phyloP scores from a whole-genome alignment of 768 basidiomycete species.

The Lentinus tigrinus region DNA sequence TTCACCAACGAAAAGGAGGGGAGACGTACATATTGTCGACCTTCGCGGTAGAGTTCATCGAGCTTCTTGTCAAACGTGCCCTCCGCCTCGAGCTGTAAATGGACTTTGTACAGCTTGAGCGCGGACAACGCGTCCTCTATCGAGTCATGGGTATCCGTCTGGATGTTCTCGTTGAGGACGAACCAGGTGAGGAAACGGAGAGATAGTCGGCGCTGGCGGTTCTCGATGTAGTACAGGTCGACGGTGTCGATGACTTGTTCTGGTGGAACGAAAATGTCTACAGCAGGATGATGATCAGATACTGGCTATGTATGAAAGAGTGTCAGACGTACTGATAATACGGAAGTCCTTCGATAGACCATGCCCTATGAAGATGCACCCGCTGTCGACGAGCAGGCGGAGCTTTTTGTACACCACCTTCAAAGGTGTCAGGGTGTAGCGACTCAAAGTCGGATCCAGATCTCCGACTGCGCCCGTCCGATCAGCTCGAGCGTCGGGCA shows the following conservation, averaged over 20 bases:
- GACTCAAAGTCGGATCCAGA: constrained; percentile 79
- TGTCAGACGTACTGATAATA: constrained; percentile 79
- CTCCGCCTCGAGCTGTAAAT: constrained; percentile 70
- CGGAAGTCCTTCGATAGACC: constrained; percentile 97
- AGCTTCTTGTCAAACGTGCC: constrained; percentile 84
- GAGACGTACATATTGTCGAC: constrained; percentile 63
- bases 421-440: constrained; percentile 87
- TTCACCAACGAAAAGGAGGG: background rate
- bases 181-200: constrained; percentile 94
- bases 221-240: constrained; percentile 85
- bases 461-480: constrained; percentile 71
- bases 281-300: background rate
- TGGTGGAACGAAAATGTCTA: constrained; percentile 95
- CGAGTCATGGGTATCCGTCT: constrained; percentile 95
- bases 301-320: background rate
- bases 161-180: constrained; percentile 88
- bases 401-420: constrained; percentile 99
- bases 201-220: constrained; percentile 84
- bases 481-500: background rate
- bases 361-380: constrained; percentile 96
- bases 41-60: constrained; percentile 80
- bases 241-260: constrained; percentile 97
- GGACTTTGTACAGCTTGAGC: constrained; percentile 80
- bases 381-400: constrained; percentile 86
- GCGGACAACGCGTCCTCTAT: constrained; percentile 95